Base-by-base conservation (phyloP, 1,284 basidiomycete genomes). In the Trichosporon ovoides region DNA sequence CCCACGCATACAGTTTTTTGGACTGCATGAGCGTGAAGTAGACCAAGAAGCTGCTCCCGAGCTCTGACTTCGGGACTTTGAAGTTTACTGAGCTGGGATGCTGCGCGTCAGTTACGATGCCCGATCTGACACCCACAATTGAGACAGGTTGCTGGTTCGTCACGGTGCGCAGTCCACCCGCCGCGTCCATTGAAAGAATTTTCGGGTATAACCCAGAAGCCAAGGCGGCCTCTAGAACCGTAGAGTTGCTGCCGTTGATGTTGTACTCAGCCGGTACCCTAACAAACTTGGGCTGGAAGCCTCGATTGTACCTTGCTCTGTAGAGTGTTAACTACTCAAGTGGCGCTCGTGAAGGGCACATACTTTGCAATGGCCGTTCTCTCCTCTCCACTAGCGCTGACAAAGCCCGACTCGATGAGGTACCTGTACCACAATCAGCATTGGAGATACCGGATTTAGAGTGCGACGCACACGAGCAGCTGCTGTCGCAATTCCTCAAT, bases 401-500 rank as follows among this genome's bases (percentile, higher is more conserved):
- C 86, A 72, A 98, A 93, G 0, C 84, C 83, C 2, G 92, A 88
- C 73, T 98, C 95, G 18, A 96, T 83, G 35, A 98, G 79, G 64
- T 82, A 82, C 10, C 77, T 75, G 65, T 20, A 37, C 18, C 3
- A 37, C 16, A 13, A 37, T 13, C 2, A n/a, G 38, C 19, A 48
- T 24, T 38, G 55, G 19, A 33, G 43, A 13, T 52, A 13, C 4
- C 24, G 16, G 13, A n/a, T 37, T n/a, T 4, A 40, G 24, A 43
- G 18, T 34, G 49, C 12, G n/a, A 68, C 78, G 64, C 66, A 89
- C 82, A 88, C 85, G 38, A 98, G 81, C 66, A 96, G 88, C 74
- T 98, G 95, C 70, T 96, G 92, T 7, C 95, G 86, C 31, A 98
- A 82, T 71, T 98, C 96, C 73, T 98, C 96, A 51, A 98, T 96